Conservation (phyloP, 2,329 filamentous ascomycete genomes). For the Thelonectria olida region DNA sequence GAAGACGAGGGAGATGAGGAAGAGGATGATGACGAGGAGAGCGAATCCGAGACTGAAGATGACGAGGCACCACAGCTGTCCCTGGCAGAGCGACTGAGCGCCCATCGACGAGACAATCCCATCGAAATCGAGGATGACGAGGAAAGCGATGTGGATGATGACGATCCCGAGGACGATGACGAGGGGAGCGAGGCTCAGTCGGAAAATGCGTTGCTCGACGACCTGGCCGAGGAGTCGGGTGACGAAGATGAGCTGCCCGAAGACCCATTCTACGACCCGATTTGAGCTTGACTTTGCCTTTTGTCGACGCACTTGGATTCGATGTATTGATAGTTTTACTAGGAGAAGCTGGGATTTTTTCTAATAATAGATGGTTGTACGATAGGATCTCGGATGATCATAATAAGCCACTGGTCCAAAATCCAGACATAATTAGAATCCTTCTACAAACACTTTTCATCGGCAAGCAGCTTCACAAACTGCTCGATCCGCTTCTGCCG, state of each 20-base stretch:
- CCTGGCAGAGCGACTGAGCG: slow-evolving; percentile 11
- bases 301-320: background rate
- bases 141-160: slow-evolving; percentile 19
- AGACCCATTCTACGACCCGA: slow-evolving; percentile 14
- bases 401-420: too few species aligned
- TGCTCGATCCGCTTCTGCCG: slow-evolving; percentile 50
- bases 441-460: slow-evolving; percentile 33
- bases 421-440: background rate
- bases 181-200: slow-evolving; percentile 29
- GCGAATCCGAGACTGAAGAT: slow-evolving; percentile 19
- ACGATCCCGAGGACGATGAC: slow-evolving; percentile 30
- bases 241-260: slow-evolving; percentile 26
- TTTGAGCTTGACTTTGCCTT: background rate
- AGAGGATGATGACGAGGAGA: slow-evolving; percentile 4
- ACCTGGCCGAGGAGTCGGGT: slow-evolving; percentile 46
- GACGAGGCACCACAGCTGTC: background rate
- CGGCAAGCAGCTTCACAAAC: slow-evolving; percentile 51
- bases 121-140: slow-evolving; percentile 14
- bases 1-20: slow-evolving; percentile 16
- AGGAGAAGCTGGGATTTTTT: background rate
- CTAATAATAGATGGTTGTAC: background rate
- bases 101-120: slow-evolving; percentile 9
- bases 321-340: background rate
- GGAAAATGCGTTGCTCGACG: slow-evolving; percentile 40
- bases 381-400: too few species aligned